phyloP scores from a whole-genome alignment of 345 rosid genomes.

The Cardiospermum halicacabum region DNA sequence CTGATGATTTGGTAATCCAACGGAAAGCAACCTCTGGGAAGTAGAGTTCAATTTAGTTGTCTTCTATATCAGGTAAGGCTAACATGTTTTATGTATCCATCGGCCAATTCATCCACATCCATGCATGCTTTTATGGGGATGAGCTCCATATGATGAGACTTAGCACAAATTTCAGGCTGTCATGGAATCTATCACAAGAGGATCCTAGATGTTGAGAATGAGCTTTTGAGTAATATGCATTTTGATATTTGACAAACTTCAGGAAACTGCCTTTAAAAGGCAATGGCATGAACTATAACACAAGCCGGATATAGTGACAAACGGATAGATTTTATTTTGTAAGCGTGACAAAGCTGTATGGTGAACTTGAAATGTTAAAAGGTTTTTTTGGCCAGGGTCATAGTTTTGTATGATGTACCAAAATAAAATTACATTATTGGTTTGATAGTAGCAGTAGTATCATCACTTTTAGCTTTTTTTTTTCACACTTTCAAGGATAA shows the following conservation, averaged over 20 bases:
- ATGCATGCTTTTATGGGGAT: background rate
- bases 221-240: background rate
- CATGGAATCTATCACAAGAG: background rate
- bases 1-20: constrained; percentile 86
- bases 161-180: background rate
- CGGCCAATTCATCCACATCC: too few relatives aligned
- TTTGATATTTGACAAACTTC: background rate
- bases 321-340: background rate
- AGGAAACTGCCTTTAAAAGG: background rate
- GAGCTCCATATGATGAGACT: background rate
- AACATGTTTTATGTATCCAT: too few relatives aligned
- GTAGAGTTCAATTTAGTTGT: constrained; percentile 13
- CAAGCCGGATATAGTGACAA: background rate
- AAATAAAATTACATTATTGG: too few relatives aligned
- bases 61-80: constrained; percentile 14
- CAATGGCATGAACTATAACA: background rate
- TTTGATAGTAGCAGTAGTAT: background rate
- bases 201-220: background rate
- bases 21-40: constrained; percentile 34
- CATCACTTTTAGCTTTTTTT: background rate
- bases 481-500: too few relatives aligned
- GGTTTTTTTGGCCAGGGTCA: too few relatives aligned
- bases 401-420: constrained; percentile 6
- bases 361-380: too few relatives aligned
- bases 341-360: background rate